Evolutionary conservation across 129 eudicot species (phyloP).

Genomic region (Flaveria sonorensis): DNA sequence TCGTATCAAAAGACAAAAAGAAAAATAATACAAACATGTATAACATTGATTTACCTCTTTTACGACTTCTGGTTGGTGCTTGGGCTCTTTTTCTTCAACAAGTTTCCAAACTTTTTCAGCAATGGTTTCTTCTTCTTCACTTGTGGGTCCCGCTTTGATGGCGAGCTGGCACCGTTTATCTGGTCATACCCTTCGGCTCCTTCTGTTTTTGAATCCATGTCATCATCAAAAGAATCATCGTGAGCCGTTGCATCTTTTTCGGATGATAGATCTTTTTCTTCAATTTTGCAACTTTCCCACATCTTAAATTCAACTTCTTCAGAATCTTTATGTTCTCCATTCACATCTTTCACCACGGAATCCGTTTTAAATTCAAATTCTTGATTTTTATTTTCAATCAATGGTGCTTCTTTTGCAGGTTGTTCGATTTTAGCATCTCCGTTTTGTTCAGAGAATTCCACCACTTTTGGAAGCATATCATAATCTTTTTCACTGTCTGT

Average conservation of each 20-base stretch:
- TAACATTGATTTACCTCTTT: conserved; percentile 39
- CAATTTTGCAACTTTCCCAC: conserved; percentile 99
- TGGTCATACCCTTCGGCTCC: conserved; percentile 55
- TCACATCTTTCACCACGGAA: conserved; percentile 24
- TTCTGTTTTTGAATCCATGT: conserved; percentile 65
- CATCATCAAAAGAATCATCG: conserved; percentile 74
- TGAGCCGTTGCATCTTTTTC: conserved; percentile 49
- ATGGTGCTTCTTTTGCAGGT: conserved; percentile 38
- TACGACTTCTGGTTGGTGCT: conserved; percentile 47
- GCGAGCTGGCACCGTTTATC: conserved; percentile 65
- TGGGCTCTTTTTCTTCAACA: conserved; percentile 75
- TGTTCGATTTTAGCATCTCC: conserved; percentile 56
- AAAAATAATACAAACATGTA: conserved; percentile 38
- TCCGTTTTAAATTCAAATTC: conserved; percentile 25
- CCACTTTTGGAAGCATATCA: conserved; percentile 89
- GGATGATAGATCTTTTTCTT: conserved; percentile 70
- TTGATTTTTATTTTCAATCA: conserved; percentile 26
- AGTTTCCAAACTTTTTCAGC: conserved; percentile 77
- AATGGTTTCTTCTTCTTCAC: conserved; percentile 91
- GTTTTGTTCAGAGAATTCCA: conserved; percentile 82
- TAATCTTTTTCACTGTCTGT: conserved; percentile 85
- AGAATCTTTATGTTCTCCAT: conserved; percentile 46
- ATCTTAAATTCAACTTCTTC: conserved; percentile 72
- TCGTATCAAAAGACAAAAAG: conserved; percentile 24
- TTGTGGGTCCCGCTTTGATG: conserved; percentile 41